A percentile compares a stretch with the other conserved stretches of the same genome.
These are phyloP conservation scores for Solidago caesia DNA, from an alignment of 129 eudicot species.

Conservation along the genomic window DNA sequence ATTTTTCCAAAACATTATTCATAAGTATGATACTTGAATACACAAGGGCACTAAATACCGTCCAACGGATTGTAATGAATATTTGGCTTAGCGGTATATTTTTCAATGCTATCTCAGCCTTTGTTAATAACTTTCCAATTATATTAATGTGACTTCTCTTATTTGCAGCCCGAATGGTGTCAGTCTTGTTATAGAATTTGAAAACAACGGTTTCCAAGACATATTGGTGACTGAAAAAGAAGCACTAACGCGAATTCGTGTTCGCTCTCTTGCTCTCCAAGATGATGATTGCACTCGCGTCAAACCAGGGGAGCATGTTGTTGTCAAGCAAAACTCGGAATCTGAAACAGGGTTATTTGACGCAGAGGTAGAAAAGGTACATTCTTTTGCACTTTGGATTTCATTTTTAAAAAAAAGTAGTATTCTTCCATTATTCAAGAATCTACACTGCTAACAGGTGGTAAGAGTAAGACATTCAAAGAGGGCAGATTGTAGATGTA, in stretches of 20 bases:
- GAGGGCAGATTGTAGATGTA: slow-evolving; percentile 58
- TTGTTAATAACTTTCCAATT: slow-evolving; percentile 6
- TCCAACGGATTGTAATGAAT: background rate
- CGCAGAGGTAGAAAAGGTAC: slow-evolving; percentile 68
- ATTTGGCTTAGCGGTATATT: background rate
- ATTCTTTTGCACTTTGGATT: slow-evolving; percentile 11
- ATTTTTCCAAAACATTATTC: background rate
- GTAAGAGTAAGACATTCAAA: slow-evolving; percentile 57
- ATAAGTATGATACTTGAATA: background rate
- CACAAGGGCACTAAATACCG: background rate
- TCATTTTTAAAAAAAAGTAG: background rate
- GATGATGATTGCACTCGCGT: slow-evolving; percentile 46
- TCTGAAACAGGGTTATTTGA: slow-evolving; percentile 45
- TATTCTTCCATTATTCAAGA: slow-evolving; percentile 14
- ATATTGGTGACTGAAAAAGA: slow-evolving; percentile 44
- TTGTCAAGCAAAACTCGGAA: slow-evolving; percentile 43
- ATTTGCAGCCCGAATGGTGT: slow-evolving; percentile 49
- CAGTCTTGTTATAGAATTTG: slow-evolving; percentile 46
- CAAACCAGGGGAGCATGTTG: slow-evolving; percentile 59
- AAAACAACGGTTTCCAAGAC: slow-evolving; percentile 36
- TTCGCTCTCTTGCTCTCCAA: slow-evolving; percentile 58
- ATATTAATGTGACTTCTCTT: slow-evolving; percentile 18
- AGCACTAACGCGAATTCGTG: slow-evolving; percentile 47
- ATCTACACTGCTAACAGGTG: slow-evolving; percentile 34
- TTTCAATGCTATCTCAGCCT: slow-evolving; percentile 9